Evolutionary conservation across 768 basidiomycete species (phyloP).

Genomic region (Leucocoprinus leucothites): DNA sequence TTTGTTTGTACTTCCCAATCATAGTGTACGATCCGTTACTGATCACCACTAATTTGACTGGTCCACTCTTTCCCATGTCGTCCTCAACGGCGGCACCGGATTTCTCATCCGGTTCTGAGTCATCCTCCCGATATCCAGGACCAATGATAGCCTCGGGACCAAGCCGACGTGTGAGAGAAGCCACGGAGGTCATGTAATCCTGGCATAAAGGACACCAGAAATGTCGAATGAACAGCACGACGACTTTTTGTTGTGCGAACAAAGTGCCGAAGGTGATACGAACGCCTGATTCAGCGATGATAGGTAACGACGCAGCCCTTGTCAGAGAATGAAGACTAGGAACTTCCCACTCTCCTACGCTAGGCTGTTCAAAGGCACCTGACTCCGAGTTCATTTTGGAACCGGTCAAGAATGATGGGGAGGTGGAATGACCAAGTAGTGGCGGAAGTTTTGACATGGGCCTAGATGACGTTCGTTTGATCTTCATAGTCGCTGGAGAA

Average conservation of each 20-base stretch:
- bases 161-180: constrained; percentile 34
- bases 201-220: constrained; percentile 89
- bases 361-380: not conserved
- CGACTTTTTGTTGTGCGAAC: constrained; percentile 48
- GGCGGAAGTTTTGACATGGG: not conserved
- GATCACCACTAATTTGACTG: constrained; percentile 67
- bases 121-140: constrained; percentile 29
- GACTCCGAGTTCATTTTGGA: not conserved
- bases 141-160: not conserved
- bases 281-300: constrained; percentile 67
- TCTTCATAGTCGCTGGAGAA: constrained; percentile 6
- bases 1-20: constrained; percentile 75
- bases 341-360: constrained; percentile 39
- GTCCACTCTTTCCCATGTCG: constrained; percentile 11
- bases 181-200: constrained; percentile 79
- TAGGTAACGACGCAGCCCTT: constrained; percentile 56
- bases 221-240: constrained; percentile 85
- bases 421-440: not conserved
- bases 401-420: constrained; percentile 3
- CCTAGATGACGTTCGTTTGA: constrained; percentile 8
- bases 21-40: constrained; percentile 76
- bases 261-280: constrained; percentile 68
- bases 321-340: constrained; percentile 57
- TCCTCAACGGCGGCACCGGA: constrained; percentile 13
- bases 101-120: constrained; percentile 17